These are phyloP conservation scores for Schizochytrium sp. DNA, from an alignment of 108 stramenopile species.

Conservation along the genomic window DNA sequence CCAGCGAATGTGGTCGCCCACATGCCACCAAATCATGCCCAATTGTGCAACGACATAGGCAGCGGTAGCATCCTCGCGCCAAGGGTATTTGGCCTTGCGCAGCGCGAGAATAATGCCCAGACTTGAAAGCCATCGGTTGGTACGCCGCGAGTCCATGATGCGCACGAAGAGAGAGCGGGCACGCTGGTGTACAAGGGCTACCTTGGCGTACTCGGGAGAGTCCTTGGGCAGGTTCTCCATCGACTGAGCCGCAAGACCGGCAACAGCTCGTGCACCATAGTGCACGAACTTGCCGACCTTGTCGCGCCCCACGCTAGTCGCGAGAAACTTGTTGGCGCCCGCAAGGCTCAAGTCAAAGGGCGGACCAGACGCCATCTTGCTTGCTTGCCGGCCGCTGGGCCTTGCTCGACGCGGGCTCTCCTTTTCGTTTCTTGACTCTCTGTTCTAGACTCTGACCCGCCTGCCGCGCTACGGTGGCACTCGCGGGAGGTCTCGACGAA, in stretches of 20 bases:
- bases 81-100: background rate
- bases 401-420: too few species aligned
- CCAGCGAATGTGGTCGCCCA: conserved; percentile 17
- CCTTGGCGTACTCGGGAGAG: background rate
- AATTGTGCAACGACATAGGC: background rate
- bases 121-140: background rate
- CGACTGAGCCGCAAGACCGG: background rate
- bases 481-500: too few species aligned
- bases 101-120: background rate
- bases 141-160: conserved; percentile 12
- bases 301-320: background rate
- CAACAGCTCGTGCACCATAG: background rate
- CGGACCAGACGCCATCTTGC: background rate
- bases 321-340: background rate
- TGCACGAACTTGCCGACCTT: conserved; percentile 14
- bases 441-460: too few species aligned
- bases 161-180: background rate
- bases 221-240: background rate
- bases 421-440: too few species aligned
- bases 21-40: background rate
- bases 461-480: too few species aligned
- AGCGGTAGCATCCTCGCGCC: background rate
- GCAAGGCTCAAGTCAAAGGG: background rate
- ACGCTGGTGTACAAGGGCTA: background rate
- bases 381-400: too few species aligned